phyloP scores from a whole-genome alignment of 202 grass and related monocot genomes.

The Setaria viridis region DNA sequence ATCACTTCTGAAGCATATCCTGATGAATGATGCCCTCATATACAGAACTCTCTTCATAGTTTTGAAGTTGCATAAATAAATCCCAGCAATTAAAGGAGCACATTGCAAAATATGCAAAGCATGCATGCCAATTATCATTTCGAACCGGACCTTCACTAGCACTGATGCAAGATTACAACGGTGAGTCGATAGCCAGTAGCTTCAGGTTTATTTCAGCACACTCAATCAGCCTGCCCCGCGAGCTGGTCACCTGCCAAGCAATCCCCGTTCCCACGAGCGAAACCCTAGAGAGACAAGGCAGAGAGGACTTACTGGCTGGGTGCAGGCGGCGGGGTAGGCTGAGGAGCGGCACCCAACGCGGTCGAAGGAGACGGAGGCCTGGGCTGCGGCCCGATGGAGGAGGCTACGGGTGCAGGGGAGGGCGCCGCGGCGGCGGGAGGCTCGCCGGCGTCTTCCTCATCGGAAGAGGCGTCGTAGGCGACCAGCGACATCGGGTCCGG shows the following conservation, averaged over 20 bases:
- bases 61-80: slow-evolving; percentile 10
- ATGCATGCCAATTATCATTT: background rate
- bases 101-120: background rate
- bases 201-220: background rate
- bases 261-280: background rate
- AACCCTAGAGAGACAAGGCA: slow-evolving; percentile 41
- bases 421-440: slow-evolving; percentile 28
- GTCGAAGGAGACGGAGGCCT: slow-evolving; percentile 26
- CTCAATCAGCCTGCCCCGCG: background rate
- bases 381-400: slow-evolving; percentile 37
- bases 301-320: slow-evolving; percentile 40
- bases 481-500: slow-evolving; percentile 55
- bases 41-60: background rate
- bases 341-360: background rate
- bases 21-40: background rate
- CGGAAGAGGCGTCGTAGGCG: slow-evolving; percentile 61
- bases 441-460: slow-evolving; percentile 61
- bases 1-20: background rate
- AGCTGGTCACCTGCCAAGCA: background rate
- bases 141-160: background rate
- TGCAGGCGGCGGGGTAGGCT: slow-evolving; percentile 27
- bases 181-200: background rate
- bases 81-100: background rate
- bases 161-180: background rate
- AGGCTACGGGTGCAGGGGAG: background rate